Conservation (phyloP, 2,329 filamentous ascomycete species). For the Diaporthe batatas region DNA sequence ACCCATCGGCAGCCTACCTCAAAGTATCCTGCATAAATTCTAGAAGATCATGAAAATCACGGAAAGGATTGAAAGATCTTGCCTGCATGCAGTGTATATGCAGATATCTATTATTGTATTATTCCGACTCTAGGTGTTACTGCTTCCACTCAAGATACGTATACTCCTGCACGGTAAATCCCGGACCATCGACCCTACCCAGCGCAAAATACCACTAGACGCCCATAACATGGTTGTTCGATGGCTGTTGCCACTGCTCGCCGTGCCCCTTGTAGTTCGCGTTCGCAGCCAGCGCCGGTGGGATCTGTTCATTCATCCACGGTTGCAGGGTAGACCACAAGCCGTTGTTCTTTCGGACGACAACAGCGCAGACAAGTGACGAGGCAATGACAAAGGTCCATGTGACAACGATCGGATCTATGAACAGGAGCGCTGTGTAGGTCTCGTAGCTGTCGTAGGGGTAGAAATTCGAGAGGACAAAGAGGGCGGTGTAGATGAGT, state of each 20-base stretch:
- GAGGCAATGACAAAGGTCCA: conserved; percentile 44
- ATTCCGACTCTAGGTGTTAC: no score
- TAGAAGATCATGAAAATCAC: no score
- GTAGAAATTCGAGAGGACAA: conserved; percentile 25
- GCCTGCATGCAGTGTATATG: no score
- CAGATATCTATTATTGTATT: no score
- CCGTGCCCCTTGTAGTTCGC: conserved; percentile 30
- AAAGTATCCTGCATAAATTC: no score
- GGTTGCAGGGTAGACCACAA: conserved; percentile 47
- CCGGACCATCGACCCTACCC: no score
- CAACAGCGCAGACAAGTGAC: conserved; percentile 46
- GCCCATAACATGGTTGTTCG: neutral
- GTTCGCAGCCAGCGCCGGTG: neutral
- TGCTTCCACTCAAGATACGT: no score
- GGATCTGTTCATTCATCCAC: conserved; percentile 34
- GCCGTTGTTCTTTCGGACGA: conserved; percentile 44
- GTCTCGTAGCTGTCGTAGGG: neutral
- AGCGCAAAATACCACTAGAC: neutral
- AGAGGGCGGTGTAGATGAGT: conserved; percentile 42
- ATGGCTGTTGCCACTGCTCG: conserved; percentile 40
- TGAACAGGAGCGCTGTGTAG: conserved; percentile 13
- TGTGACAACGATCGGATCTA: conserved; percentile 43
- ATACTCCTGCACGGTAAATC: no score
- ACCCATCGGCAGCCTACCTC: no score
- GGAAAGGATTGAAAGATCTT: no score